Conservation (phyloP, 176 grass and related monocot species). For the Carex scoparia region DNA sequence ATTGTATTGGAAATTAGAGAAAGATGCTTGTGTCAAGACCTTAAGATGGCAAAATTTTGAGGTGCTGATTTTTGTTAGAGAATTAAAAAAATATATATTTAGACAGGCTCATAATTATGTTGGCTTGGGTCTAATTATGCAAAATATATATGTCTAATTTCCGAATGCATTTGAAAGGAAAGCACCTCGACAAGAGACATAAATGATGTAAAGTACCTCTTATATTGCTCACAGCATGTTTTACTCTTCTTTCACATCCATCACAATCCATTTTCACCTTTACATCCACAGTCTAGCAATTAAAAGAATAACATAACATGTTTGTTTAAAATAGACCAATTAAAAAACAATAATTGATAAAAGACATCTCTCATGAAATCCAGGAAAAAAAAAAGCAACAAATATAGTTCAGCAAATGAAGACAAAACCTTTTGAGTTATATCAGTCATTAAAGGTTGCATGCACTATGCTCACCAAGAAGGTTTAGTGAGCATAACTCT, state of each 20-base stretch:
- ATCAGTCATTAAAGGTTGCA: no score
- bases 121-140: neutral
- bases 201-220: slow-evolving; percentile 25
- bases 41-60: neutral
- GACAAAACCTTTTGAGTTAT: no score
- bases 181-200: neutral
- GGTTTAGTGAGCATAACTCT: no score
- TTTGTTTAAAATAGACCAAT: neutral
- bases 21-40: neutral
- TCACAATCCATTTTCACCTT: slow-evolving; percentile 96
- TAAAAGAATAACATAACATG: neutral
- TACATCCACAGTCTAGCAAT: slow-evolving; percentile 57
- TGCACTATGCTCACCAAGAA: no score
- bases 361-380: neutral
- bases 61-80: neutral
- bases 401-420: no score
- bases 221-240: slow-evolving; percentile 44
- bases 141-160: neutral
- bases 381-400: neutral
- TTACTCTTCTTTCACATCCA: slow-evolving; percentile 71
- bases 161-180: neutral
- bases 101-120: neutral
- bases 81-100: neutral
- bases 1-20: neutral
- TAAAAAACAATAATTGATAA: neutral